Evolutionary conservation across 768 basidiomycete genomes (phyloP), one percentile per base, ranked within the genome.

Genomic region (Russula brevipes): DNA sequence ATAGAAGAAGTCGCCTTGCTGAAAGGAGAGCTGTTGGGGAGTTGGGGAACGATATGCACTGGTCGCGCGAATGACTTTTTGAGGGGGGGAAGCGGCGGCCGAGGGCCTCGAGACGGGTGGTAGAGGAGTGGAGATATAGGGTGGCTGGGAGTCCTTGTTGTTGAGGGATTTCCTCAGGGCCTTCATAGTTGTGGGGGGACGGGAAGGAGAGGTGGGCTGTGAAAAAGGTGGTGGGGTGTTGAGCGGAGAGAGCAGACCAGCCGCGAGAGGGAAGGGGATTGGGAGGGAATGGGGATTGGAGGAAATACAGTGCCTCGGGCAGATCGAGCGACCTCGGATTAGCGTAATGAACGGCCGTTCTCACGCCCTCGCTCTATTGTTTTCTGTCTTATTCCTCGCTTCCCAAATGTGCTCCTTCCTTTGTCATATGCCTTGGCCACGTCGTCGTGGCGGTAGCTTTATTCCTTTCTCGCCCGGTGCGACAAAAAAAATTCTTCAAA

Each of bases 1-100:
- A 75, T 98, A 91, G 80, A 98, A 98, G 77, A 98, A 97, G 77
- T 99, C 97, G 66, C 97, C 97, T 76, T 90, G 89, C 67, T 83
- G 79, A 74, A 98, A 98, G 36, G 90, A 83, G 47, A 99, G 85
- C 68, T 98, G 87, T 72, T 91, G 87, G 2, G 94, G 92, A 0
- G 85, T 82, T 61, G 82, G 79, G 3, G 91, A 83, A 52, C 81
- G 76, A 76, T 92, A 85, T 2, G 79, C 69, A 10, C 81, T 75
- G 66, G 89, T 77, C 3, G 96, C 95, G 61, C 91, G 89, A 69
- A 99, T 96, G 73, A 98, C 95, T 73, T 94, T 96, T 76, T 95
- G 91, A 2, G 97, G 94, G 1, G 93, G 94, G 0, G 87, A 74
- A 64, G 90, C 84, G 31, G 88, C 82, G 49, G 84, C 78, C 24